Conservation (phyloP, 495 filamentous ascomycete genomes). For the Penicillium turbatum region DNA sequence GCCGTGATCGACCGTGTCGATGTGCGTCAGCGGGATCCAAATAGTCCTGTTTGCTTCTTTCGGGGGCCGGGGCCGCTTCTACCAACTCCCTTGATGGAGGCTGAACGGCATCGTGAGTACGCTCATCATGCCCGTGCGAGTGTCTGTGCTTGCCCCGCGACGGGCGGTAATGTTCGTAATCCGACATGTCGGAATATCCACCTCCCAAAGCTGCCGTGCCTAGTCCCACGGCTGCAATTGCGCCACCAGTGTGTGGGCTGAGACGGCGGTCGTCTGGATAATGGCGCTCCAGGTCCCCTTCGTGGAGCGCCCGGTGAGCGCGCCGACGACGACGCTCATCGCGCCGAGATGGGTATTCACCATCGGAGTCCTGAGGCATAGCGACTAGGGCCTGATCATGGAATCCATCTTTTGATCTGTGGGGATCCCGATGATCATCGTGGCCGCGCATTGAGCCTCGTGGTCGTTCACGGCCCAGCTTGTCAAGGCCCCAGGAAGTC, state of each 20-base stretch:
- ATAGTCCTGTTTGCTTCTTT: conserved; percentile 17
- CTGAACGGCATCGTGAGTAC: conserved; percentile 8
- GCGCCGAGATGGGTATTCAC: conserved; percentile 32
- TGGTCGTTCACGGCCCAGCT: conserved; percentile 40
- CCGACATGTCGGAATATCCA: conserved; percentile 37
- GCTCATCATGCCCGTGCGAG: background rate
- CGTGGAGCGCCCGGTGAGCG: conserved; percentile 26
- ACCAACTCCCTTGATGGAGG: conserved; percentile 14
- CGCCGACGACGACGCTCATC: conserved; percentile 23
- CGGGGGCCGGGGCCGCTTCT: conserved; percentile 3
- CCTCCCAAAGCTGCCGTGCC: conserved; percentile 41
- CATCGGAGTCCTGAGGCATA: conserved; percentile 39
- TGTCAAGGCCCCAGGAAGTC: conserved; percentile 60
- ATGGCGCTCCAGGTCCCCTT: conserved; percentile 19
- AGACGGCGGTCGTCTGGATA: conserved; percentile 27
- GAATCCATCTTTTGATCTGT: conserved; percentile 26
- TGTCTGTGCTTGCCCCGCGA: conserved; percentile 12
- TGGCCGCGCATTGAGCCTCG: conserved; percentile 29
- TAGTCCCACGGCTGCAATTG: conserved; percentile 28
- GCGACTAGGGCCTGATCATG: conserved; percentile 35
- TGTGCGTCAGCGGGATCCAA: conserved; percentile 18
- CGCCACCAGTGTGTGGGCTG: conserved; percentile 15
- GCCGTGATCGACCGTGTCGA: conserved; percentile 28
- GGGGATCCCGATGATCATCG: conserved; percentile 29
- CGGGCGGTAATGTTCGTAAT: conserved; percentile 26